A percentile compares a stretch with the other conserved stretches of the same genome.
Conservation (phyloP, 345 rosid genomes). For the Odontarrhena argentea region DNA sequence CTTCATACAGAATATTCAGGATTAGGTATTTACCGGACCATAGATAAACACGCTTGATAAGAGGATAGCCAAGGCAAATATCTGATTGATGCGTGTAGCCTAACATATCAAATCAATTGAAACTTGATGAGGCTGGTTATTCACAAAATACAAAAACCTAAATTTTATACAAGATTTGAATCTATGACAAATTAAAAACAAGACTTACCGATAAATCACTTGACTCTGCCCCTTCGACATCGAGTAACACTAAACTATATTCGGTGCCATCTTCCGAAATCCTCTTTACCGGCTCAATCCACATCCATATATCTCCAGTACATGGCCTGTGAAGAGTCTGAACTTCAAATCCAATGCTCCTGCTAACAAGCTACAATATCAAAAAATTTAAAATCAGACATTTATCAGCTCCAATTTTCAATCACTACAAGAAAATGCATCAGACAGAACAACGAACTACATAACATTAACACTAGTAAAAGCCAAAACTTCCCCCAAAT, state of each 20-base stretch:
- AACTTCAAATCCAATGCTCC: slow-evolving; percentile 49
- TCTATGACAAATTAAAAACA: slow-evolving; percentile 10
- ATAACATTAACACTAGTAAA: neutral
- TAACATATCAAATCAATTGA: slow-evolving; percentile 25
- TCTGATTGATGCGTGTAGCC: slow-evolving; percentile 43
- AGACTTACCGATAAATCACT: slow-evolving; percentile 35
- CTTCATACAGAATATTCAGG: neutral
- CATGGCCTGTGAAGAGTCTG: slow-evolving; percentile 42
- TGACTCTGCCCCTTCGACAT: slow-evolving; percentile 45
- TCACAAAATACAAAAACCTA: neutral
- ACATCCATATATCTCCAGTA: slow-evolving; percentile 53
- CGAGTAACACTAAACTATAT: slow-evolving; percentile 46
- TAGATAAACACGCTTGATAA: slow-evolving; percentile 50
- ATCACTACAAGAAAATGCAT: neutral
- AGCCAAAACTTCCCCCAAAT: neutral
- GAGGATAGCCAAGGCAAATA: slow-evolving; percentile 47
- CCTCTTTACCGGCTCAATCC: slow-evolving; percentile 50
- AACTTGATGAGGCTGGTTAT: slow-evolving; percentile 2
- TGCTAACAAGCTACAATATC: slow-evolving; percentile 42
- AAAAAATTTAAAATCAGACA: slow-evolving; percentile 24
- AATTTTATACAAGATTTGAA: neutral
- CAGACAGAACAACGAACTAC: neutral
- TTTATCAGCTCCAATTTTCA: slow-evolving; percentile 9
- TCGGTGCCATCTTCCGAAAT: slow-evolving; percentile 47
- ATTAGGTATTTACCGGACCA: slow-evolving; percentile 44